Conservation (phyloP, 2,329 filamentous ascomycete genomes). For the Sporothrix pseudoabietina region DNA sequence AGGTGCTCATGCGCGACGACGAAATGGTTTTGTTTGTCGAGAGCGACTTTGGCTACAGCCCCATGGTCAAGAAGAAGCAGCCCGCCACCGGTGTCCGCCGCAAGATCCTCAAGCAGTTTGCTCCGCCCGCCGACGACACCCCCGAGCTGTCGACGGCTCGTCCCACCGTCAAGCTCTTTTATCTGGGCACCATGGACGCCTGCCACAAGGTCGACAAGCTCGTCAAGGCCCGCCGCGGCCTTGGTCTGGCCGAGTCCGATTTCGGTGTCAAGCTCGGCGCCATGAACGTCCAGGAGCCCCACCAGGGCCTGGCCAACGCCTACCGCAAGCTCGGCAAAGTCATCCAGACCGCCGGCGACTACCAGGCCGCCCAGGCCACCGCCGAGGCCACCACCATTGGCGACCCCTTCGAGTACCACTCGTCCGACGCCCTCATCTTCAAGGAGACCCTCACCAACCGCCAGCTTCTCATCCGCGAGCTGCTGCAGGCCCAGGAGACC, state of each 20-base stretch:
- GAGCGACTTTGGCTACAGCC: conserved; percentile 97
- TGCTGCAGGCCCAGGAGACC: conserved; percentile 84
- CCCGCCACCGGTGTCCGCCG: conserved; percentile 92
- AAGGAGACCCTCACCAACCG: conserved; percentile 98
- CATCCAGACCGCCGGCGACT: conserved; percentile 91
- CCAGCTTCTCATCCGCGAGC: conserved; percentile 91
- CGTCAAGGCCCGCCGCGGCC: conserved; percentile 85
- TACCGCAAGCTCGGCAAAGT: conserved; percentile 95
- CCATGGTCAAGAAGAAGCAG: conserved; percentile 92
- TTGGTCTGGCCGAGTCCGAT: conserved; percentile 89
- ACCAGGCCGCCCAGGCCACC: conserved; percentile 92
- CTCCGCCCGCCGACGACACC: conserved; percentile 94
- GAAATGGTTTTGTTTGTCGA: conserved; percentile 99
- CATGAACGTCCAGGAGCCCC: conserved; percentile 88
- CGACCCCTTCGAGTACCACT: conserved; percentile 93
- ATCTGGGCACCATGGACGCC: conserved; percentile 93
- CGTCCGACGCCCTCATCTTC: conserved; percentile 92
- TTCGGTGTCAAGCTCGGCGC: conserved; percentile 86
- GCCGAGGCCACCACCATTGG: conserved; percentile 93
- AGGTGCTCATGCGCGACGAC: conserved; percentile 90
- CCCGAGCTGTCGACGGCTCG: conserved; percentile 89
- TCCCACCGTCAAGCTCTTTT: conserved; percentile 92
- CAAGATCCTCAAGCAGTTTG: conserved; percentile 97
- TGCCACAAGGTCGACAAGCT: conserved; percentile 94
- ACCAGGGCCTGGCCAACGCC: conserved; percentile 82